Base-by-base conservation (phyloP, 1,139 yeast genomes). In the Diutina scorzettiae region DNA sequence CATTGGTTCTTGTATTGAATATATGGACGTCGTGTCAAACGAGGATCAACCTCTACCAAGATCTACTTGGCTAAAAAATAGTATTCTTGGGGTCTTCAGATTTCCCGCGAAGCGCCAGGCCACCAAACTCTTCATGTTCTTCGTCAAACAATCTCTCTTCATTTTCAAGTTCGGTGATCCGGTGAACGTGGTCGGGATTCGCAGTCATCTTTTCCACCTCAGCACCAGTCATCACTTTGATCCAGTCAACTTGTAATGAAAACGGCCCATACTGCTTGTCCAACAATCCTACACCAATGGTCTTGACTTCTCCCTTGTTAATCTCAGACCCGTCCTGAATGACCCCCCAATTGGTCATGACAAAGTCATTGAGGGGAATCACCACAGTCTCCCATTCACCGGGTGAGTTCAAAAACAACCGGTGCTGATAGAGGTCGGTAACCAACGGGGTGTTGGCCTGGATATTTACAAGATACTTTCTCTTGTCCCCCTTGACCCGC, bases 381-480 rank as follows among this genome's bases (percentile, higher is more conserved):
- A 79, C 75, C 29, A 84, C 86, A 1, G 86, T 81, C 55, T 85
- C 94, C 95, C 95, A 85, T 48, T 76, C 70, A 3, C 89, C 89
- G 0, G 89, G 87, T 32, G 69, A 72, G 50, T 78, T 75, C 47
- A 84, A 65, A 52, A 83, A 85, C 49, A 85, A 66, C 36, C 95
- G 63, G 58, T 85, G 95, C 59, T 85, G 95, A 57, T 78, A 85
- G 48, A 85, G 65, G 58, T 85, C 95, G 1, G 93, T 81, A 5
- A 79, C 73, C 48, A 81, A 70, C 18, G 91, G 83, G 7, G 86
- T 76, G 51, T 82, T 85, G 1, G 91, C 81, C 59, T 85, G 95
- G 43, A 85, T 69, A 53, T 85, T 85, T 43, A 85, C 79, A 58
- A 82, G 73, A 58, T 83, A 85, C 57, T 81, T 81, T 46, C 91